Conservation (phyloP, 805 yeast species). For the Candida multigemmis region DNA sequence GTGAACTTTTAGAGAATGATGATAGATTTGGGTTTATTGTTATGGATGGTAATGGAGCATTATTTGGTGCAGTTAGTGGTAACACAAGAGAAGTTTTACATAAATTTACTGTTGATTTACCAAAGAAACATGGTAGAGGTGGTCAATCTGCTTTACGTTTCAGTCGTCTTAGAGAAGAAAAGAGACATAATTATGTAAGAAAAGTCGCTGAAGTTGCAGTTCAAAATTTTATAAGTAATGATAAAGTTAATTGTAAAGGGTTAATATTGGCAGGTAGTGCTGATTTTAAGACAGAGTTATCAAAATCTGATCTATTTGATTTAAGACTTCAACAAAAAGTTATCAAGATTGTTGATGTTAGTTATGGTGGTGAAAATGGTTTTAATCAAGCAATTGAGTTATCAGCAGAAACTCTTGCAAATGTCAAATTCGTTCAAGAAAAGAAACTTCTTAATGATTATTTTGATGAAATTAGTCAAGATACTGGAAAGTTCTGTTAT, state of each 20-base stretch:
- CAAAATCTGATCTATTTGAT: slow-evolving; percentile 90
- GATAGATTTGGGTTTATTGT: slow-evolving; percentile 95
- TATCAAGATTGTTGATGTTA: slow-evolving; percentile 88
- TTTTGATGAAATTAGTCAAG: slow-evolving; percentile 96
- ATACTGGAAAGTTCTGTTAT: slow-evolving; percentile 94
- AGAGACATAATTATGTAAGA: slow-evolving; percentile 96
- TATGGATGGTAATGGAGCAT: slow-evolving; percentile 99
- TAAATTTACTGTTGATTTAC: slow-evolving; percentile 92
- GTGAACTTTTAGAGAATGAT: slow-evolving; percentile 90
- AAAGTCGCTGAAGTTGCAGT: slow-evolving; percentile 98
- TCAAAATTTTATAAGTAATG: slow-evolving; percentile 90
- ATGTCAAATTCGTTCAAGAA: slow-evolving; percentile 96
- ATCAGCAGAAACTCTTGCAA: slow-evolving; percentile 93
- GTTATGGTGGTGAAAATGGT: slow-evolving; percentile 99
- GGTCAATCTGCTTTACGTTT: slow-evolving; percentile 99
- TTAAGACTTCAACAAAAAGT: slow-evolving; percentile 79
- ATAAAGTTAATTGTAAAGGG: slow-evolving; percentile 91
- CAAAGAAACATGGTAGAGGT: slow-evolving; percentile 99
- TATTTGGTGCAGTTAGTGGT: slow-evolving; percentile 93
- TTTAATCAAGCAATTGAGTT: slow-evolving; percentile 98
- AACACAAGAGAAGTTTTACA: slow-evolving; percentile 94
- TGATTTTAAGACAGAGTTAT: slow-evolving; percentile 92
- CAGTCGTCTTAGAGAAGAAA: slow-evolving; percentile 97
- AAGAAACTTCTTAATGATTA: slow-evolving; percentile 87
- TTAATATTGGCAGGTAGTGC: slow-evolving; percentile 98